Percentiles rank a stretch among this genome's conserved stretches.
Conservation (phyloP, 306 rosid species). For the Delonix regia region DNA sequence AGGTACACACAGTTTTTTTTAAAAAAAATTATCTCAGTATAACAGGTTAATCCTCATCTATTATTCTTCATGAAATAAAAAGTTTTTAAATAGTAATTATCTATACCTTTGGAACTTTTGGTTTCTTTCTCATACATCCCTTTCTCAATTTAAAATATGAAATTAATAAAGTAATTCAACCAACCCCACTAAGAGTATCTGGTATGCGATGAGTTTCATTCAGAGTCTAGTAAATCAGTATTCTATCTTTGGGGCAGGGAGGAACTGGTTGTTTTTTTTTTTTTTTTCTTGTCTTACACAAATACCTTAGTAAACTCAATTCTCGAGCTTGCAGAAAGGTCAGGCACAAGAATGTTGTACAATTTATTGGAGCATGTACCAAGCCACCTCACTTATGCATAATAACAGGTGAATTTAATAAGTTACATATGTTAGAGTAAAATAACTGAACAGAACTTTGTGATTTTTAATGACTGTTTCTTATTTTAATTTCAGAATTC, state of each 20-base stretch:
- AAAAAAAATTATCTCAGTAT: background rate
- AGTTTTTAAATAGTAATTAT: background rate
- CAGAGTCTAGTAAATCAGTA: background rate
- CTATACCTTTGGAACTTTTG: background rate
- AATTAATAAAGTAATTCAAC: too few species aligned
- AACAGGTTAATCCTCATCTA: constrained; percentile 5
- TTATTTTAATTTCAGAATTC: constrained; percentile 62
- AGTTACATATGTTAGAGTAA: background rate
- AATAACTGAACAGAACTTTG: constrained; percentile 12
- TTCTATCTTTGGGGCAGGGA: background rate
- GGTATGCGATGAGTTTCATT: background rate
- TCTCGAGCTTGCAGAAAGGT: constrained; percentile 79
- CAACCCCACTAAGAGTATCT: background rate
- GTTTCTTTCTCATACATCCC: background rate
- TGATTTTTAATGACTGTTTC: constrained; percentile 20
- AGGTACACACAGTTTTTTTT: background rate
- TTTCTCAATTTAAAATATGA: background rate
- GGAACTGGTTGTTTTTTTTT: background rate
- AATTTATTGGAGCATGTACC: constrained; percentile 99
- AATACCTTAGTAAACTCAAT: constrained; percentile 26
- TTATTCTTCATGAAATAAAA: background rate
- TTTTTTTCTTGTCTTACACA: background rate
- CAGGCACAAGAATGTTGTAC: constrained; percentile 98
- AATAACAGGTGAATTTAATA: constrained; percentile 73
- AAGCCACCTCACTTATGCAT: constrained; percentile 87